Base-by-base conservation (phyloP, 1,139 yeast genomes). In the Martiniozyma asiatica region DNA sequence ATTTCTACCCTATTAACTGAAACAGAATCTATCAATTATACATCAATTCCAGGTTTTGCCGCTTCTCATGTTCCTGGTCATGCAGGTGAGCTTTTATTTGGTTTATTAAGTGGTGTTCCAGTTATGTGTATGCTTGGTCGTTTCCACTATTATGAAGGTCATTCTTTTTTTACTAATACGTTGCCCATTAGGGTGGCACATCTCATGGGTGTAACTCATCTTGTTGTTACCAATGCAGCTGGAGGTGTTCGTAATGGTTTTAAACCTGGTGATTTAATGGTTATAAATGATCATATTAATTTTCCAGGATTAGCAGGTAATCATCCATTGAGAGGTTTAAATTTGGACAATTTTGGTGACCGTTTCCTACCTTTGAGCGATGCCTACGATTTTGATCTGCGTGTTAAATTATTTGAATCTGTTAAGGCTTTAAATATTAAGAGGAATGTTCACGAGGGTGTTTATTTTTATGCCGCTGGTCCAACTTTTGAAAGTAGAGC, bases 401-500 rank as follows among this genome's bases (percentile, higher is more conserved):
- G 97, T 34, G 62, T 65, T 37, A 48, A 65, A 29, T 65, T 78
- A 39, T 69, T 74, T 43, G 45, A 61, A 18, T 65, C 68, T 35
- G 76, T 76, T 6, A 55, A 64, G 30, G 27, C 30, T 5, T 25
- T 48, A 8, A 60, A 58, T 17, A 60, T 81, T 26, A 59, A 61
- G 0, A 70, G 97, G 48, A 50, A 55, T 1, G 66, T 89, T 29
- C 80, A 81, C 45, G 97, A 89, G 53, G 98, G 97, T 19, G 72
- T 77, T 1, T 89, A 89, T 47, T 71, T 71, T 29, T 87, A 70
- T 53, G 94, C 79, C 5, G 72, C 92, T 3, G 98, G 98, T 0
- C 97, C 98, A 3, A 82, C 96, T 1, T 89, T 78, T 52, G 98
- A 89, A 57, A 71, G 87, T 6, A 65, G 96, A 44, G 95, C 97